Evolutionary conservation across 2,329 filamentous ascomycete genomes (phyloP).

Genomic region (Tolypocladium tundrense): DNA sequence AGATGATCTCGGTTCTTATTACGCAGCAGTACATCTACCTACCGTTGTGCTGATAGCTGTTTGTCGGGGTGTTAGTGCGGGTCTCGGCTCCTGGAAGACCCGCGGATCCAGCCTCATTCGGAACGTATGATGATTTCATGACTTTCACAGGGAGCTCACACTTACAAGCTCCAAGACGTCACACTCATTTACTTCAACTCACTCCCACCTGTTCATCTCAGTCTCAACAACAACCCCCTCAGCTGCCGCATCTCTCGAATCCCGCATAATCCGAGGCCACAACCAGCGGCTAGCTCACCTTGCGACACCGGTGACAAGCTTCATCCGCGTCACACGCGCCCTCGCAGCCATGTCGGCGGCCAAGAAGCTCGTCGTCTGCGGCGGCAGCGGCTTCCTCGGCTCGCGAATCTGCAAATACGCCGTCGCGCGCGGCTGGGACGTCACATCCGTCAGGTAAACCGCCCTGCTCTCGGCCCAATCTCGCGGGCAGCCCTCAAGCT

Average conservation of each 20-base stretch:
- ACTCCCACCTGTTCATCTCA: neutral
- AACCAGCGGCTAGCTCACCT: neutral
- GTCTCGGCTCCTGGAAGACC: neutral
- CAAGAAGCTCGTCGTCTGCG: slow-evolving; percentile 82
- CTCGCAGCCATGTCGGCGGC: slow-evolving; percentile 40
- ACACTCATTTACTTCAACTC: neutral
- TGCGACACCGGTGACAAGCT: neutral
- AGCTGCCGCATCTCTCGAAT: neutral
- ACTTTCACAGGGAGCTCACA: slow-evolving; percentile 4
- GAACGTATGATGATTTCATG: slow-evolving; percentile 14
- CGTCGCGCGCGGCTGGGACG: slow-evolving; percentile 76
- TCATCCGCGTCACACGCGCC: neutral
- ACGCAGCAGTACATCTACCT: no score
- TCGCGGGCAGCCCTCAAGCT: neutral
- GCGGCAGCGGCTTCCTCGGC: slow-evolving; percentile 87
- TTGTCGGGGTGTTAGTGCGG: neutral
- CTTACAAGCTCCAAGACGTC: neutral
- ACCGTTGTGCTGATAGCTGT: no score
- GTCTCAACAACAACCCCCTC: neutral
- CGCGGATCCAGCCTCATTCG: slow-evolving; percentile 2
- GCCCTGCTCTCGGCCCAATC: neutral
- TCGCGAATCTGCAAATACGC: slow-evolving; percentile 85
- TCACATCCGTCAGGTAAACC: slow-evolving; percentile 77
- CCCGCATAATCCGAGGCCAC: neutral
- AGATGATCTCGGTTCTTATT: no score